Percentiles rank a stretch among this genome's conserved stretches.
phyloP scores from a whole-genome alignment of 2,329 filamentous ascomycete genomes.

The Fusarium domesticum region DNA sequence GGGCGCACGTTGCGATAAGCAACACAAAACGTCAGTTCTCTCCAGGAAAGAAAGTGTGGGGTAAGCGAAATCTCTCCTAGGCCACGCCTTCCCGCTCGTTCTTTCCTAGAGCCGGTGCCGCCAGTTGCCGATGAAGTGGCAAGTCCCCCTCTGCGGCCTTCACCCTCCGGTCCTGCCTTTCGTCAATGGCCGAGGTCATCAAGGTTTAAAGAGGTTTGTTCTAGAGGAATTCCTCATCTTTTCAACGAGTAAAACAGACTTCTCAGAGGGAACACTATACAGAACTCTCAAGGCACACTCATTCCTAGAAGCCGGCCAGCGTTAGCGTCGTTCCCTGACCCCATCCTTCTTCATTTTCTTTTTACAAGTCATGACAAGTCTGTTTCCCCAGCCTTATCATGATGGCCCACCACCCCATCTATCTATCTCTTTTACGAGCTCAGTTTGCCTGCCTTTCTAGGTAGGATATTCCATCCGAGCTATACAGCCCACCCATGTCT shows the following conservation, averaged over 20 bases:
- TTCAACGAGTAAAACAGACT: too few relatives aligned
- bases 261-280: not conserved
- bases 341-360: not conserved
- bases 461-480: too few relatives aligned
- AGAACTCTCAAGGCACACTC: not conserved
- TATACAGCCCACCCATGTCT: conserved; percentile 3
- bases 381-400: not conserved
- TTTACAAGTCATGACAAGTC: not conserved
- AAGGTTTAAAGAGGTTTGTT: not conserved
- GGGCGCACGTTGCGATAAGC: not conserved
- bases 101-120: conserved; percentile 21
- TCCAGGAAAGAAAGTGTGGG: conserved; percentile 9
- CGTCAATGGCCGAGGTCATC: conserved; percentile 14
- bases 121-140: conserved; percentile 25
- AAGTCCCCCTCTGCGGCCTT: conserved; percentile 12
- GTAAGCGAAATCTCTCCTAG: conserved; percentile 5
- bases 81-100: conserved; percentile 2
- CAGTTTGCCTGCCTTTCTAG: not conserved
- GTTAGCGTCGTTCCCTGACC: not conserved
- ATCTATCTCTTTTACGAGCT: not conserved
- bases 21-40: not conserved
- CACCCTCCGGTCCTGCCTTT: conserved; percentile 15
- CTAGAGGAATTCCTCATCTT: not conserved
- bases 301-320: not conserved
- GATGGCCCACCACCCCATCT: not conserved